Conservation (phyloP, 495 filamentous ascomycete species). For the Wilcoxina mikolae region DNA sequence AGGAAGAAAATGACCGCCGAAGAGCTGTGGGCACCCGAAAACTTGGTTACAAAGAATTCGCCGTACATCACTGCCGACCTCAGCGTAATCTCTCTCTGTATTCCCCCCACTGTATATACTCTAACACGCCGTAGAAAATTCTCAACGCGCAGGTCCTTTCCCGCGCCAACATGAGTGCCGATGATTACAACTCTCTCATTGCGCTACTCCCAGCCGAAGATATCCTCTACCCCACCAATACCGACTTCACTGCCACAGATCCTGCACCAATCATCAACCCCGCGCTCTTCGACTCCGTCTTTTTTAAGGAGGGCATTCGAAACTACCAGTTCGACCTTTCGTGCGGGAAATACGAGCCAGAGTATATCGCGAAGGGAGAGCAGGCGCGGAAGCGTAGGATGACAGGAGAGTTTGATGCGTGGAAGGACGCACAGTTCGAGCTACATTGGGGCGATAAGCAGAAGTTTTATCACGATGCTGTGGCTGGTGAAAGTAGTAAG, state of each 20-base stretch:
- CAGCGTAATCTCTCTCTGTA: neutral
- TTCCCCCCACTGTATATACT: neutral
- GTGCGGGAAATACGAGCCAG: slow-evolving; percentile 5
- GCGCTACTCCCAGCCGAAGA: slow-evolving; percentile 15
- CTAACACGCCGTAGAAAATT: neutral
- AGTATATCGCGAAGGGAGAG: slow-evolving; percentile 15
- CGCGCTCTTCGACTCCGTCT: slow-evolving; percentile 12
- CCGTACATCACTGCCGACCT: neutral
- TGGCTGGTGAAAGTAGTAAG: slow-evolving; percentile 35
- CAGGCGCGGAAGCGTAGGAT: slow-evolving; percentile 33
- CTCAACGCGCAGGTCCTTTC: neutral
- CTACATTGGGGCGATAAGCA: slow-evolving; percentile 57
- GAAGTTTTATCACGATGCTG: slow-evolving; percentile 27
- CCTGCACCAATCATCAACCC: slow-evolving; percentile 12
- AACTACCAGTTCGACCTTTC: slow-evolving; percentile 14
- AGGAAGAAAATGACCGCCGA: neutral
- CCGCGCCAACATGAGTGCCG: neutral
- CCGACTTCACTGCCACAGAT: slow-evolving; percentile 10
- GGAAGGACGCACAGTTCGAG: slow-evolving; percentile 51
- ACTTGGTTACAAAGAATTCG: neutral
- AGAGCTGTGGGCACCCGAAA: neutral
- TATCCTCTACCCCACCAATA: slow-evolving; percentile 14
- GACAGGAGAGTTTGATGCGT: slow-evolving; percentile 55
- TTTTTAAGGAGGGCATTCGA: slow-evolving; percentile 11
- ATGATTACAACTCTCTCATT: neutral